A percentile compares a stretch with the other conserved stretches of the same genome.
Conservation (phyloP, 2,329 filamentous ascomycete genomes). For the Microcyclospora tardicrescens region DNA sequence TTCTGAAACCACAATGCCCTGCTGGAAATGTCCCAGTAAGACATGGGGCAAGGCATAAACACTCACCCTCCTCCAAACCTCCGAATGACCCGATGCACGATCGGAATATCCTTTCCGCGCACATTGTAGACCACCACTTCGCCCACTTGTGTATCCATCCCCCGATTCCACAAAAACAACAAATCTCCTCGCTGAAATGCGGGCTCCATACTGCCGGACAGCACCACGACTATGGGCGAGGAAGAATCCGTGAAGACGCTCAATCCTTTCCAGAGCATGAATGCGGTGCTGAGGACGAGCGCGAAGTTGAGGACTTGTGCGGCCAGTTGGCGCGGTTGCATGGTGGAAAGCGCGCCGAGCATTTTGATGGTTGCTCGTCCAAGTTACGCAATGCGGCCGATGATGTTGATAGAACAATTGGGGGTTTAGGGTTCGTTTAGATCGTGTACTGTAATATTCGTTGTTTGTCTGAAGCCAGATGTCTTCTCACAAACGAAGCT, state of each 20-base stretch:
- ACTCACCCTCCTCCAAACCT: slow-evolving; percentile 47
- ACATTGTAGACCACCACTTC: slow-evolving; percentile 76
- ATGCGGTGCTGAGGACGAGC: slow-evolving; percentile 77
- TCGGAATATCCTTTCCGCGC: slow-evolving; percentile 87
- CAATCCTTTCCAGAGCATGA: slow-evolving; percentile 86
- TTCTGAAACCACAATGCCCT: background rate
- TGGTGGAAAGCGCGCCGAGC: slow-evolving; percentile 50
- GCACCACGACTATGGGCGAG: slow-evolving; percentile 66
- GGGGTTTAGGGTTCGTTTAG: too few species aligned
- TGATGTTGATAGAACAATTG: too few species aligned
- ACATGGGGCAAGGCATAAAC: background rate
- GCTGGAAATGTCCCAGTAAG: background rate
- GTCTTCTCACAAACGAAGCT: too few species aligned
- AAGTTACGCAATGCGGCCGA: too few species aligned
- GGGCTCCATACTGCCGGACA: slow-evolving; percentile 73
- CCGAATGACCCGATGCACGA: slow-evolving; percentile 84
- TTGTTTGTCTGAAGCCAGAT: too few species aligned
- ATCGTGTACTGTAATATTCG: too few species aligned
- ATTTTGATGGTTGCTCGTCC: slow-evolving; percentile 32
- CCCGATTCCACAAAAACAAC: slow-evolving; percentile 63
- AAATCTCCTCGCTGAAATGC: slow-evolving; percentile 69
- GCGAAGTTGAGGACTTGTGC: slow-evolving; percentile 81
- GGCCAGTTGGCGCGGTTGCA: slow-evolving; percentile 68
- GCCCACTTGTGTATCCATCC: slow-evolving; percentile 50
- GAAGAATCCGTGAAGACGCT: slow-evolving; percentile 57